phyloP scores from a whole-genome alignment of 202 grass and related monocot genomes.

The Panicum virgatum region DNA sequence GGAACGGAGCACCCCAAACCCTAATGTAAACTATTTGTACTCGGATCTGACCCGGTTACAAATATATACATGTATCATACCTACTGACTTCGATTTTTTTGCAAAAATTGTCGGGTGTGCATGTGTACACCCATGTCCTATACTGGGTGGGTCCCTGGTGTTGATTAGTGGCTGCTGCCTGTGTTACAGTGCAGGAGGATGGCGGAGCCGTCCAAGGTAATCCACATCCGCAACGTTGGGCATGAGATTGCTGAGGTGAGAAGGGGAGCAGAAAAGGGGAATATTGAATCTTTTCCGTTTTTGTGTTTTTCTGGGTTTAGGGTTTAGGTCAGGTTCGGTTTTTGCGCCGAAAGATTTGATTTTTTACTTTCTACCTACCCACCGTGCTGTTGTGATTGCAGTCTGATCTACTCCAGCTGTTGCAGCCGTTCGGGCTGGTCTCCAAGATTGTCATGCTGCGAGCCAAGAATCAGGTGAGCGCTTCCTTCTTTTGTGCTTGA shows the following conservation, averaged over 20 bases:
- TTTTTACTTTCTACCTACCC: not conserved
- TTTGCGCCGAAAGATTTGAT: not conserved
- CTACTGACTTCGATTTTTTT: not conserved
- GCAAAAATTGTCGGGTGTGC: not conserved
- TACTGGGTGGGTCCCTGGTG: not conserved
- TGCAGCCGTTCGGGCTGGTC: conserved; percentile 83
- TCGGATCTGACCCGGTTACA: not conserved
- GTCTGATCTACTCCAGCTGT: conserved; percentile 85
- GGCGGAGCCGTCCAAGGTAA: conserved; percentile 92
- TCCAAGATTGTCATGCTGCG: conserved; percentile 87
- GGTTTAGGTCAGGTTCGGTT: not conserved
- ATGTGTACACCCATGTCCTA: not conserved
- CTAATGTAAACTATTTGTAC: not conserved
- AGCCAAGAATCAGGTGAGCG: conserved; percentile 86
- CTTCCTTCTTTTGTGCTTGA: not conserved
- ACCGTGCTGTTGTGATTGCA: conserved; percentile 17
- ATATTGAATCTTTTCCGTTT: conserved; percentile 24
- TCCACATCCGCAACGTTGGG: conserved; percentile 95
- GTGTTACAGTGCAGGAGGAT: conserved; percentile 51
- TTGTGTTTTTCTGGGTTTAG: not conserved
- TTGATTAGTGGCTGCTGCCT: not conserved
- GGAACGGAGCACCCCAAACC: not conserved
- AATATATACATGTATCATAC: not conserved
- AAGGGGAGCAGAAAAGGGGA: not conserved
- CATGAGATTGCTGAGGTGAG: conserved; percentile 93